phyloP scores from a whole-genome alignment of 441 rosid genomes.

The Adansonia grandidieri region DNA sequence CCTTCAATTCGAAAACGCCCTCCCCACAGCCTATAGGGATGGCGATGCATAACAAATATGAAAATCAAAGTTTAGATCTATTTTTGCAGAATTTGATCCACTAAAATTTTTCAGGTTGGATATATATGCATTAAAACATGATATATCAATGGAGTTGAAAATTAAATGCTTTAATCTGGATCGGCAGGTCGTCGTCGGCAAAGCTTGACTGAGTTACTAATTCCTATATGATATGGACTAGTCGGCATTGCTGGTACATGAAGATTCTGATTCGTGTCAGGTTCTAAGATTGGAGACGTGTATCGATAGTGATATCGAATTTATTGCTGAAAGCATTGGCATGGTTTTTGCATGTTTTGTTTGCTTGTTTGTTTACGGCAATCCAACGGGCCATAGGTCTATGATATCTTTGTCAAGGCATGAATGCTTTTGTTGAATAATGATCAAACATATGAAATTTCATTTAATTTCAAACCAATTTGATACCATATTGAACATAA shows the following conservation, averaged over 20 bases:
- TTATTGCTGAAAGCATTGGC: neutral
- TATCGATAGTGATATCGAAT: neutral
- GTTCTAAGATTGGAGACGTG: slow-evolving; percentile 21
- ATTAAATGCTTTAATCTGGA: slow-evolving; percentile 20
- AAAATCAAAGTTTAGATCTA: slow-evolving; percentile 15
- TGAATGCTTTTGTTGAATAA: neutral
- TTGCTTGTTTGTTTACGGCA: no score
- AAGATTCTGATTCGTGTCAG: slow-evolving; percentile 31
- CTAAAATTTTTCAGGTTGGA: slow-evolving; percentile 21
- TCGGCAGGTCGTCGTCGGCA: slow-evolving; percentile 1
- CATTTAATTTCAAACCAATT: neutral
- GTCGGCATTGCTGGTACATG: slow-evolving; percentile 30
- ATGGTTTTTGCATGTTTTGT: neutral
- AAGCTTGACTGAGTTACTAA: slow-evolving; percentile 25
- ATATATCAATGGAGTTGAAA: slow-evolving; percentile 23
- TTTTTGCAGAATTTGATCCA: slow-evolving; percentile 23
- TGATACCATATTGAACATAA: neutral
- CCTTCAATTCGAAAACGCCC: neutral
- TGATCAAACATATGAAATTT: neutral
- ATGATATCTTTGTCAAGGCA: neutral
- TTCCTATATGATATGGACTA: slow-evolving; percentile 17
- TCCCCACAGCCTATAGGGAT: neutral
- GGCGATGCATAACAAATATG: slow-evolving; percentile 23
- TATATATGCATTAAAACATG: slow-evolving; percentile 12
- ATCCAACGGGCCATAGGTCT: neutral